phyloP scores from a whole-genome alignment of 176 grass and related monocot species.

The Musa itinerans region DNA sequence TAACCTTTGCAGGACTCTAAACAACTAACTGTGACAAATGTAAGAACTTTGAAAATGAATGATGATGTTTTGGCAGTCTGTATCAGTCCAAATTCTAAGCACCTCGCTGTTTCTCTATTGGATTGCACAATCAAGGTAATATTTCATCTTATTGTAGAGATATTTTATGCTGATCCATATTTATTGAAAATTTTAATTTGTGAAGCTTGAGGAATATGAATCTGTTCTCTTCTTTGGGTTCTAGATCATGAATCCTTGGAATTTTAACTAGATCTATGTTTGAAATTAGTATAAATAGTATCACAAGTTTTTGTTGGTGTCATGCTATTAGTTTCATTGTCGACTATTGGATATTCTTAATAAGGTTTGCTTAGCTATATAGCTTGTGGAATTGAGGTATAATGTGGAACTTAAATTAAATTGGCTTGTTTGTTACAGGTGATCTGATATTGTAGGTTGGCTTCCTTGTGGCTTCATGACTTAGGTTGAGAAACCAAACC shows the following conservation, averaged over 20 bases:
- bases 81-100: constrained; percentile 64
- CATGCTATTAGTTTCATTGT: no score
- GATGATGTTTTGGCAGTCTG: constrained; percentile 70
- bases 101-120: constrained; percentile 88
- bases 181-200: neutral
- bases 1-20: constrained; percentile 58
- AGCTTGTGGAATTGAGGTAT: no score
- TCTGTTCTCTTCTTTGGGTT: neutral
- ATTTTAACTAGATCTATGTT: neutral
- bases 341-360: no score
- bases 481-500: no score
- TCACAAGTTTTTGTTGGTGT: no score
- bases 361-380: no score
- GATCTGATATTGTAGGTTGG: no score
- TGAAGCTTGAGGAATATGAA: neutral
- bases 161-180: neutral
- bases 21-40: constrained; percentile 66
- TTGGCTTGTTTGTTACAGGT: no score
- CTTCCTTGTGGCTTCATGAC: no score
- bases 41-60: constrained; percentile 93
- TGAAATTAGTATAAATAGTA: no score
- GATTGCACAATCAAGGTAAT: constrained; percentile 83
- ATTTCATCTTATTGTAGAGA: neutral
- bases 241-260: neutral
- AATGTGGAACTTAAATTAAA: no score